Conservation (phyloP, 2,329 filamentous ascomycete species). For the Claviceps sp. region DNA sequence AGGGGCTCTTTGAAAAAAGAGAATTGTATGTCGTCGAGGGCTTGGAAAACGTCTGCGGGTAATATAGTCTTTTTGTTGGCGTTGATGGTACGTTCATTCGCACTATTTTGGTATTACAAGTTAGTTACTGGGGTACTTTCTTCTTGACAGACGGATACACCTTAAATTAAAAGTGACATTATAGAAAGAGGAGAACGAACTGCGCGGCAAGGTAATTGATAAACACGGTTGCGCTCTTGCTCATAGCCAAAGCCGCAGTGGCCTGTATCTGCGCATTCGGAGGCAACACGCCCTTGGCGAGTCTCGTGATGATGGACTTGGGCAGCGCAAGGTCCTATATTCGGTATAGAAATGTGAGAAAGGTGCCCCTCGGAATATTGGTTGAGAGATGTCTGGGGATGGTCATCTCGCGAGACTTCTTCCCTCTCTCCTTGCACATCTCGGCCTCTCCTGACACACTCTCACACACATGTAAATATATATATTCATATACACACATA, state of each 20-base stretch:
- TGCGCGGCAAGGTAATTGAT: slow-evolving; percentile 65
- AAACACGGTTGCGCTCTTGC: slow-evolving; percentile 72
- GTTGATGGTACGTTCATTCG: slow-evolving; percentile 55
- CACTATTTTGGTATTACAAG: slow-evolving; percentile 29
- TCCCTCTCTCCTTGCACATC: too few relatives aligned
- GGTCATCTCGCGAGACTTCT: too few relatives aligned
- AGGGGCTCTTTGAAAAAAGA: slow-evolving; percentile 54
- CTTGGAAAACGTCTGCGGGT: slow-evolving; percentile 62
- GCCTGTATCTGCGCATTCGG: slow-evolving; percentile 74
- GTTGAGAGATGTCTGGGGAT: too few relatives aligned
- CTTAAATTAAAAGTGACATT: too few relatives aligned
- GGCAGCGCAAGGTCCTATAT: slow-evolving; percentile 61
- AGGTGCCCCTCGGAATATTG: too few relatives aligned
- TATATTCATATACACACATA: too few relatives aligned
- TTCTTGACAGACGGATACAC: too few relatives aligned
- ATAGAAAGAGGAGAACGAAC: slow-evolving; percentile 28
- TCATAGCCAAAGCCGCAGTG: slow-evolving; percentile 66
- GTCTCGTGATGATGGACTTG: slow-evolving; percentile 66
- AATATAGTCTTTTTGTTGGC: slow-evolving; percentile 68
- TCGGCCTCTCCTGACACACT: too few relatives aligned
- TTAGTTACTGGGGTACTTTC: not conserved
- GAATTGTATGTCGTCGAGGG: slow-evolving; percentile 65
- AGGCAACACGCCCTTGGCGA: slow-evolving; percentile 69
- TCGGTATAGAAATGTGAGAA: too few relatives aligned
- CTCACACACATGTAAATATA: too few relatives aligned